Conservation (phyloP, 257 asterid genomes). For the Asclepias syriaca region DNA sequence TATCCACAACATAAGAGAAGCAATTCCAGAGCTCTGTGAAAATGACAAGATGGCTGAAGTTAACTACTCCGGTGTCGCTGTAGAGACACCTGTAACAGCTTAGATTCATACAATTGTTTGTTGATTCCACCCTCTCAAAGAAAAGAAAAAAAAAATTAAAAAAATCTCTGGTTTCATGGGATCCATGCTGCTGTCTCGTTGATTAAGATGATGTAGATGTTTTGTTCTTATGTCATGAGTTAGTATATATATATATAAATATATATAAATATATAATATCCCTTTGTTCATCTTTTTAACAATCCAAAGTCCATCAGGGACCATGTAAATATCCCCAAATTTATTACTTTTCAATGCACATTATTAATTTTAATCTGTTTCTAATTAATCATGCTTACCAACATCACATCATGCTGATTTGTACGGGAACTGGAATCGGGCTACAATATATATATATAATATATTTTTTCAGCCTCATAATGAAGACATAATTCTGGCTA, state of each 20-base stretch:
- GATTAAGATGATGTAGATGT: constrained; percentile 31
- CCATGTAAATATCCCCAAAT: constrained; percentile 14
- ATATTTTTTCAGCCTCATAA: neutral
- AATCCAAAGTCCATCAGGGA: neutral
- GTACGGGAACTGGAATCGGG: neutral
- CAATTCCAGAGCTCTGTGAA: constrained; percentile 89
- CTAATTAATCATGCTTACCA: neutral
- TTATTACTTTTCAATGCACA: neutral
- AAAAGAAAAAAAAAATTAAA: neutral
- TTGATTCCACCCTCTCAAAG: neutral
- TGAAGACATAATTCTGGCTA: neutral
- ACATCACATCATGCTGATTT: constrained; percentile 6
- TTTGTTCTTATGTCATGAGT: constrained; percentile 22
- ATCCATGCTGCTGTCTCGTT: constrained; percentile 15
- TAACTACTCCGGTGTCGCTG: constrained; percentile 62
- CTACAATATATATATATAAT: no score
- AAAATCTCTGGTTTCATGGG: constrained; percentile 18
- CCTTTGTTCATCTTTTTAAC: constrained; percentile 19
- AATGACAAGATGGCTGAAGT: constrained; percentile 52
- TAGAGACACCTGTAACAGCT: constrained; percentile 85
- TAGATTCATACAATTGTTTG: constrained; percentile 26
- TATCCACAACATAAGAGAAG: constrained; percentile 85
- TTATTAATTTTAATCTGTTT: neutral
- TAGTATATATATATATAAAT: neutral
- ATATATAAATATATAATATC: neutral